Evolutionary conservation across 371 early-diverging fungal species (phyloP), one percentile per base, ranked within the genome.

Genomic region (Rhizomucor pusillus): DNA sequence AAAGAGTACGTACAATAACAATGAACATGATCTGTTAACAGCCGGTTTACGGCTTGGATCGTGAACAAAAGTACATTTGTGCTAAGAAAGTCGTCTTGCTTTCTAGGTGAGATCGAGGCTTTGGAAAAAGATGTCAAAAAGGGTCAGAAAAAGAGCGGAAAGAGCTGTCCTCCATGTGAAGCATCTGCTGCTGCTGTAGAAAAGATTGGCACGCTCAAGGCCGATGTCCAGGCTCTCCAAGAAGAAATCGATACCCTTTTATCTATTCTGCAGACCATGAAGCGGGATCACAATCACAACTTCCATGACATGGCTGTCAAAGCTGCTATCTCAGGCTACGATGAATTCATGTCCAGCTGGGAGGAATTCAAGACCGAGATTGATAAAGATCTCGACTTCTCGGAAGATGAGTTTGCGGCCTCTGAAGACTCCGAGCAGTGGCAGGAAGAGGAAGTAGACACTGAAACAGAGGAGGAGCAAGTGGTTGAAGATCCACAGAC

Each of bases 291-390:
- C 56, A 90, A 91, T 65, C 81, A 84, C 47, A 89, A 91, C 59
- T 90, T 74, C 57, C 86, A 88, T 59, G 92, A 91, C 55, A 71
- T 80, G 65, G 90, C 89, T 25, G 90, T 90, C 14, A 83, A 82
- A 29, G 60, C 65, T 5, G 84, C 90, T 1, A 77, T 90, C 37
- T 51, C 73, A 3, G 82, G 71, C 1, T 89, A 80, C 44, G 83
- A 86, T 33, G 84, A 80, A 45, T 86, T 85, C 43, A 37, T 81
- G 3, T 64, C 58, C 4, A 66, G 64, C 11, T 71, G 61, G 41
- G 71, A 65, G 9, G 55, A 57, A 3, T 37, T 62, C 14, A 64
- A 62, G 44, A 19, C 53, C 14, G 54, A 59, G 11, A 63, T 71
- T 18, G 63, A 75, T 11, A 55, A 62, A 11, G 63, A 76, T 52